A percentile compares a stretch with the other conserved stretches of the same genome.
phyloP scores from a whole-genome alignment of 176 grass and related monocot species.

The Triticum urartu region DNA sequence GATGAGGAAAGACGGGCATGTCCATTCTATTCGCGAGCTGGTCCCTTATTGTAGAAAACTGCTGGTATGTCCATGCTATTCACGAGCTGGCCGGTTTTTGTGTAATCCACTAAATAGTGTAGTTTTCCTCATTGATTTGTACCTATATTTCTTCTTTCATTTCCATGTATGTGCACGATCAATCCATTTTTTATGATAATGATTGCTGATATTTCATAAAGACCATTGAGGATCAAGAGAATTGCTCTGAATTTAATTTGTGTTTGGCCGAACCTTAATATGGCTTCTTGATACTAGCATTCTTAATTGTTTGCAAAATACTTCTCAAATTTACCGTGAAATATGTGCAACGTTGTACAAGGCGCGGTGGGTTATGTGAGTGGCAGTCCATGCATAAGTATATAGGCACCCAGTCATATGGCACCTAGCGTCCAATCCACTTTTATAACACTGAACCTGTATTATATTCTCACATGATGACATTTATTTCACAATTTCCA shows the following conservation, averaged over 20 bases:
- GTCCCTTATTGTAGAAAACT: background rate
- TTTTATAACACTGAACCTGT: no score
- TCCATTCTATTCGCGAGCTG: background rate
- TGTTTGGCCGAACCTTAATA: background rate
- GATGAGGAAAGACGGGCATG: no score
- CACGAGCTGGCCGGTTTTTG: no score
- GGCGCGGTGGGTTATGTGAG: background rate
- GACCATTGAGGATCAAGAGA: background rate
- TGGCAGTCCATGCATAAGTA: background rate
- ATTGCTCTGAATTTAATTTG: background rate
- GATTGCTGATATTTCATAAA: background rate
- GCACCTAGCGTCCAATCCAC: no score
- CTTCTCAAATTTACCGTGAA: background rate
- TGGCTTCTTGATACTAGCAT: background rate
- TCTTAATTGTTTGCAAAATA: background rate
- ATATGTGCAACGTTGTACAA: background rate
- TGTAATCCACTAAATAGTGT: no score
- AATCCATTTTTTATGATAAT: background rate
- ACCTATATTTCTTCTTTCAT: no score
- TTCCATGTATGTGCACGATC: no score
- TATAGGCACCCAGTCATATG: background rate
- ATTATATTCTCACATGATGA: no score
- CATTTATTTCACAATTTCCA: no score
- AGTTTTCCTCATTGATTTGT: no score
- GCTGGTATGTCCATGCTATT: background rate